Evolutionary conservation across 345 rosid genomes (phyloP), one percentile per base, ranked within the genome.

Genomic region (Camelina neglecta): DNA sequence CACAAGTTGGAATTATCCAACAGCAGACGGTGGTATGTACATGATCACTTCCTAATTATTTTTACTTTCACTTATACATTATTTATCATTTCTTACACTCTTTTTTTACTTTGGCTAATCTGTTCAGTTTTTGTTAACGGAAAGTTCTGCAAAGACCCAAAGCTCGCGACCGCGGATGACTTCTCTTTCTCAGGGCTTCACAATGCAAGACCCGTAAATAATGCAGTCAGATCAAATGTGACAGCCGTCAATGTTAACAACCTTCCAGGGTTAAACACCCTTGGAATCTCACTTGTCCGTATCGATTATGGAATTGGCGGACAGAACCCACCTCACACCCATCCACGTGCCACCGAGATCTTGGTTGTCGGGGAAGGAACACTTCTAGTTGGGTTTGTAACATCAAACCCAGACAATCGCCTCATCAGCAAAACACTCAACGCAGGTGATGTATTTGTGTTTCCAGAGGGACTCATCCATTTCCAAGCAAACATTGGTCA

Each of bases 271-370:
- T 5, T 77, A 20, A 77, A 76, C 67, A 77, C 81, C 1, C 72
- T 77, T 64, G 81, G 76, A 41, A 65, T 77, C 71, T 71, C 81
- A 8, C 0, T 65, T 24, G 81, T 13, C 7, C 81, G 81, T 35
- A 42, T 71, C 1, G 81, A 77, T 11, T 77, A 38, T 10, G 67
- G 7, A 31, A n/a, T 39, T 1, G 4, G 45, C 1, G 80, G 83
- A 7, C 48, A 41, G 4, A 75, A 51, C 74, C 79, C 79, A 0
- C 82, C 79, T 38, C 82, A 79, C 64, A 74, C 55, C 2, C 82
- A 79, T 7, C 82, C 82, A 21, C 82, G 82, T 64, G 82, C 82
- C 29, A 42, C 79, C 1, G 82, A 79, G 70, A 59, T 70, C 44
- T 42, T 80, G 50, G 6, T 12, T 12, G 69, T 80, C 24, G 3